Percentiles rank a stretch among this genome's conserved stretches.
These are phyloP conservation scores for Podaxis sp. DNA, from an alignment of 768 basidiomycete species.

Conservation along the genomic window DNA sequence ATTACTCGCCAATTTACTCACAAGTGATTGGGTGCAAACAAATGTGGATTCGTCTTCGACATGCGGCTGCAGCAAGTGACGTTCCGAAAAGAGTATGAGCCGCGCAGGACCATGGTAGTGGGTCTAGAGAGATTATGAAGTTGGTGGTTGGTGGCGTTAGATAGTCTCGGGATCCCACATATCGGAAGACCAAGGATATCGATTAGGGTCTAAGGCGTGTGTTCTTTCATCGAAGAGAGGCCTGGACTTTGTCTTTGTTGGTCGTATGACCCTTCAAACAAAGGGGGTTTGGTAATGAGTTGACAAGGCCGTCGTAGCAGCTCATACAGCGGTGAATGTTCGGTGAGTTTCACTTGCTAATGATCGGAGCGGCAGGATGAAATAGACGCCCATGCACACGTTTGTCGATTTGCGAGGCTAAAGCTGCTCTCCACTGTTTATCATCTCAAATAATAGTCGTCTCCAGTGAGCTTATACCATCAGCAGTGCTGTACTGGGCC, in stretches of 20 bases:
- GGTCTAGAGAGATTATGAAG: not conserved
- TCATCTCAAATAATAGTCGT: too few species aligned
- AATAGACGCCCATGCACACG: not conserved
- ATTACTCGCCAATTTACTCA: too few species aligned
- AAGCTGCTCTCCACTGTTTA: not conserved
- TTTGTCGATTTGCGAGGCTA: not conserved
- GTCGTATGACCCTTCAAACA: not conserved
- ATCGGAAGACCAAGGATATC: not conserved
- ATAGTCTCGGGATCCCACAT: not conserved
- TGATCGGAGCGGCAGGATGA: not conserved
- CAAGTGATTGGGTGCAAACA: too few species aligned
- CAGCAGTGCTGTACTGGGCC: too few species aligned
- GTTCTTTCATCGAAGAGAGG: not conserved
- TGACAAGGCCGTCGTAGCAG: not conserved
- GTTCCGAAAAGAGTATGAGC: too few species aligned
- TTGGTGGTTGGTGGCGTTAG: not conserved
- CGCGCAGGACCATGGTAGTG: too few species aligned
- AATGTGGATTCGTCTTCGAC: too few species aligned
- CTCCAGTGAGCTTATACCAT: too few species aligned
- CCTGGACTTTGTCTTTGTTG: not conserved
- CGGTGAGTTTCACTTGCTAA: not conserved
- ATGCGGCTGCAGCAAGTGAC: too few species aligned
- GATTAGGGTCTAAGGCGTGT: not conserved
- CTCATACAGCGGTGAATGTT: not conserved
- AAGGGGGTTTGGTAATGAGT: not conserved